Conservation (phyloP, 148 eudicot species). For the Rhododendron simsii region DNA sequence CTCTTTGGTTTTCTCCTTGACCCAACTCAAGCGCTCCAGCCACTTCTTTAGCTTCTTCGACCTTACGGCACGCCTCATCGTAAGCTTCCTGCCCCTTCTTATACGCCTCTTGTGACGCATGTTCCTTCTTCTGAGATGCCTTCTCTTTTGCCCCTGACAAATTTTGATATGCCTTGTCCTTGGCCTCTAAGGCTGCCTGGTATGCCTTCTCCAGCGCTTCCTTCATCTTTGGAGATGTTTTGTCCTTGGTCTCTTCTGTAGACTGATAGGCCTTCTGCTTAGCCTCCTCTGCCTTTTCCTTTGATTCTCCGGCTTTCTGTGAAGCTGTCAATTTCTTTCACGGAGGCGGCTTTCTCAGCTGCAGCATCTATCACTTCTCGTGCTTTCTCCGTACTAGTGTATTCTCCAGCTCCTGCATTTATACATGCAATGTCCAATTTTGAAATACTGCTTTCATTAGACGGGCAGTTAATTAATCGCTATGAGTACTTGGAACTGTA, state of each 20-base stretch:
- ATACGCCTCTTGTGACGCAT: not conserved
- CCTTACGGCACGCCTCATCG: not conserved
- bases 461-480: too few species aligned
- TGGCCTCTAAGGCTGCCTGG: not conserved
- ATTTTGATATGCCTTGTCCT: slow-evolving; percentile 4
- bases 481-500: too few species aligned
- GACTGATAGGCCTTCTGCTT: slow-evolving; percentile 8
- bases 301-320: not conserved
- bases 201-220: not conserved
- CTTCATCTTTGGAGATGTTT: not conserved
- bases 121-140: not conserved
- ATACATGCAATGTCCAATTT: too few species aligned
- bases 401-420: not conserved
- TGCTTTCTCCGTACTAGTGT: not conserved
- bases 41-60: not conserved
- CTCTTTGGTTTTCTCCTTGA: slow-evolving; percentile 24
- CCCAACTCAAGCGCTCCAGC: slow-evolving; percentile 15
- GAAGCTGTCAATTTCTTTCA: slow-evolving; percentile 18
- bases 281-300: slow-evolving; percentile 15
- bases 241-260: not conserved
- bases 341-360: not conserved
- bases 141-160: slow-evolving; percentile 12
- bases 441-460: too few species aligned
- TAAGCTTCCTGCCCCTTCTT: slow-evolving; percentile 9
- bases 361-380: not conserved